Conservation (phyloP, 2,329 filamentous ascomycete genomes). For the Pestalotiopsis sp. region DNA sequence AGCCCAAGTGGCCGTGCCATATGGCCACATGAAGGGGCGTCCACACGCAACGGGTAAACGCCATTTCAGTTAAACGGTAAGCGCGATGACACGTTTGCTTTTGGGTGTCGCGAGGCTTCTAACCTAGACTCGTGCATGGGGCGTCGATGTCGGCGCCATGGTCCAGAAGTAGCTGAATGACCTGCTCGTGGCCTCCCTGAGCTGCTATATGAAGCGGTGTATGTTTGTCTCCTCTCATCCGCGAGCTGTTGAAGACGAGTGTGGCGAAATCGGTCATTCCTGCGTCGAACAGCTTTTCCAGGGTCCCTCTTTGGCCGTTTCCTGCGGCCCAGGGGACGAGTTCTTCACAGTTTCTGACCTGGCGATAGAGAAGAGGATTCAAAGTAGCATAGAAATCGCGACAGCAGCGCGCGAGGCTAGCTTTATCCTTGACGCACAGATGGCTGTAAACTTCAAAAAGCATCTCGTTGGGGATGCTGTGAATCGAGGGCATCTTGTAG, state of each 20-base stretch:
- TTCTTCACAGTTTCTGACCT: slow-evolving; percentile 17
- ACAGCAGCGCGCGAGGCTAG: slow-evolving; percentile 23
- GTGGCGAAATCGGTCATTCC: slow-evolving; percentile 17
- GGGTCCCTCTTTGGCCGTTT: slow-evolving; percentile 16
- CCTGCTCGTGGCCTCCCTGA: slow-evolving; percentile 20
- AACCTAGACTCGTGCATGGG: slow-evolving; percentile 14
- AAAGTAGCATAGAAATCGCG: slow-evolving; percentile 16
- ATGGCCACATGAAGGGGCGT: slow-evolving; percentile 7
- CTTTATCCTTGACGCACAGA: slow-evolving; percentile 17
- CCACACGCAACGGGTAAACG: neutral
- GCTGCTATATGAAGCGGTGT: slow-evolving; percentile 25
- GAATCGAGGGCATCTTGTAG: slow-evolving; percentile 19
- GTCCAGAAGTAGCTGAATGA: slow-evolving; percentile 22
- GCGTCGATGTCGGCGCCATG: slow-evolving; percentile 23
- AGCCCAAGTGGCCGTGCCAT: neutral
- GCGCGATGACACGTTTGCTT: neutral
- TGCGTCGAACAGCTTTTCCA: slow-evolving; percentile 17
- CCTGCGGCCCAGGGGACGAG: slow-evolving; percentile 23
- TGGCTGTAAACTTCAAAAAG: slow-evolving; percentile 11
- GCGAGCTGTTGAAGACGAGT: no score
- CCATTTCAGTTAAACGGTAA: no score
- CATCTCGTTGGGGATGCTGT: slow-evolving; percentile 23
- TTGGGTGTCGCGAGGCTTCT: neutral
- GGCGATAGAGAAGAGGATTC: slow-evolving; percentile 17
- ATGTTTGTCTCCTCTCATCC: no score